These are phyloP conservation scores for Metarhizium brunneum DNA, from an alignment of 2,329 filamentous ascomycete genomes.

Conservation along the genomic window DNA sequence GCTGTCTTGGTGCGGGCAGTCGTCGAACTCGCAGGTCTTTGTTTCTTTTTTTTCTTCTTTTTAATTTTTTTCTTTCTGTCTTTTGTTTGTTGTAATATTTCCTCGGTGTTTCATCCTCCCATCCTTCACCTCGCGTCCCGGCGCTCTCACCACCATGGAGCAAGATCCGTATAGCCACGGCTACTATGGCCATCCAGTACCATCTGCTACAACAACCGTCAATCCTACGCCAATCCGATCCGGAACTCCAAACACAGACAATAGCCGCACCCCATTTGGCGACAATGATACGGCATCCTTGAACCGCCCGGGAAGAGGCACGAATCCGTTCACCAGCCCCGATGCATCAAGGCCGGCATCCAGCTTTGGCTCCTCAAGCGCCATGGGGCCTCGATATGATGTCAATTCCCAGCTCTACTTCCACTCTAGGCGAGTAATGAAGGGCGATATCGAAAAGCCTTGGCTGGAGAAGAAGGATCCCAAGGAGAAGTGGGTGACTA, in stretches of 20 bases:
- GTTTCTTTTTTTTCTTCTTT: neutral
- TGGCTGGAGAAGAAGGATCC: slow-evolving; percentile 67
- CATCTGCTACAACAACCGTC: slow-evolving; percentile 28
- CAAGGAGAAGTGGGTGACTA: slow-evolving; percentile 79
- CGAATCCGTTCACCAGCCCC: slow-evolving; percentile 39
- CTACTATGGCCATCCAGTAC: slow-evolving; percentile 18
- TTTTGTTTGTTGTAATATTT: neutral
- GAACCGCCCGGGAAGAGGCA: slow-evolving; percentile 16
- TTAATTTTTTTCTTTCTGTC: neutral
- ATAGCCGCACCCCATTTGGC: slow-evolving; percentile 29
- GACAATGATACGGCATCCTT: slow-evolving; percentile 30
- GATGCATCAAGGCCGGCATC: slow-evolving; percentile 35
- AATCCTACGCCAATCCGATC: slow-evolving; percentile 30
- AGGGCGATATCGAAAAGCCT: slow-evolving; percentile 65
- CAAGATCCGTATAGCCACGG: slow-evolving; percentile 13
- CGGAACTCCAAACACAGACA: slow-evolving; percentile 32
- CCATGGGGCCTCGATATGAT: slow-evolving; percentile 24
- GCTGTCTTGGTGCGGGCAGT: neutral
- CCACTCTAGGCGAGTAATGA: slow-evolving; percentile 62
- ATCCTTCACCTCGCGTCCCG: neutral
- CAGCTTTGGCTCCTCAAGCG: slow-evolving; percentile 36
- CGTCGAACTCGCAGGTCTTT: neutral
- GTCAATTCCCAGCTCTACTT: slow-evolving; percentile 50
- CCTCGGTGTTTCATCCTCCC: neutral
- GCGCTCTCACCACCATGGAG: slow-evolving; percentile 14